A percentile compares a stretch with the other conserved stretches of the same genome.
These are phyloP conservation scores for Chrysopogon serrulatus DNA, from an alignment of 176 grass and related monocot species.

Conservation along the genomic window DNA sequence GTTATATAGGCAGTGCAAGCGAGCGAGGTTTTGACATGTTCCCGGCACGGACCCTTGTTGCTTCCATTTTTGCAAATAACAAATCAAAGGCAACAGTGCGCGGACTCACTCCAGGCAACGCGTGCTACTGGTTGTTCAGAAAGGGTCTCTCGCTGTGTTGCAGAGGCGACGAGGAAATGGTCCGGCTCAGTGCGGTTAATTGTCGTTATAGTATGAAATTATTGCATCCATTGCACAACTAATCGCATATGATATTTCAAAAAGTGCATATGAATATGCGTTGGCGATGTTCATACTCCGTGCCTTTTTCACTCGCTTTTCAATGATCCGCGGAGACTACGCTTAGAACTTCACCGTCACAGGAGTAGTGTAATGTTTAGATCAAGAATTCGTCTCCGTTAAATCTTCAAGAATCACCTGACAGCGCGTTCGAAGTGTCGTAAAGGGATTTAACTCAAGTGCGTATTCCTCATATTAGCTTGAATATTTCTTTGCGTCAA, in stretches of 20 bases:
- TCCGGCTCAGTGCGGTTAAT: not conserved
- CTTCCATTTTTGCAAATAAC: not conserved
- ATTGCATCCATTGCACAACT: not conserved
- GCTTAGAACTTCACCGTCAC: not conserved
- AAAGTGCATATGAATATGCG: not conserved
- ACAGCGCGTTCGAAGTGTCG: not conserved
- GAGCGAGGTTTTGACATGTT: not conserved
- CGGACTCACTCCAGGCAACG: slow-evolving; percentile 11
- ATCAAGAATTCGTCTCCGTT: not conserved
- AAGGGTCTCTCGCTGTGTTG: slow-evolving; percentile 2
- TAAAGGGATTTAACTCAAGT: not conserved
- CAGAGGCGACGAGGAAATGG: not conserved
- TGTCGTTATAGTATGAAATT: not conserved
- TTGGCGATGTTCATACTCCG: not conserved
- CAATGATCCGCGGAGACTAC: not conserved
- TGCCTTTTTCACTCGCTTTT: not conserved
- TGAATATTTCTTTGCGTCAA: not conserved
- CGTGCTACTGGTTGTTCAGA: not conserved
- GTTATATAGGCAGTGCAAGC: not conserved
- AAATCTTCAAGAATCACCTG: not conserved
- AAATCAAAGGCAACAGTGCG: not conserved
- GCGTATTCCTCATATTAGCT: not conserved
- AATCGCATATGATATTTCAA: not conserved
- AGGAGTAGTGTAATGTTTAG: not conserved
- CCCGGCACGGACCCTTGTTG: not conserved